A percentile compares a stretch with the other conserved stretches of the same genome.
These are phyloP conservation scores for Breynia disticha DNA, from an alignment of 441 rosid genomes.

Conservation along the genomic window DNA sequence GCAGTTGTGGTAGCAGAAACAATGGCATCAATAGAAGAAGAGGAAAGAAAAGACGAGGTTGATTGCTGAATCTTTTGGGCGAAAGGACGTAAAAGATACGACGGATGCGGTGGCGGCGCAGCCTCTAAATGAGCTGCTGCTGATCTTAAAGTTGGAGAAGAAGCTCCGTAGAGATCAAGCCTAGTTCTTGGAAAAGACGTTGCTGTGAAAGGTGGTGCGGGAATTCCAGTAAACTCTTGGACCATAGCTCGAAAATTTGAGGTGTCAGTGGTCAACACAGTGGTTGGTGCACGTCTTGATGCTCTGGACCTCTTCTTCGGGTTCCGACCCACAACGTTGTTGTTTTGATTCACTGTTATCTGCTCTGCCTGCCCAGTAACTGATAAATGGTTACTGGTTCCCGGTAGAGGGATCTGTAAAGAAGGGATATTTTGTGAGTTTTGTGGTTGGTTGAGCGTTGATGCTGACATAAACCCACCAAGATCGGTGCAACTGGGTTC, in stretches of 20 bases:
- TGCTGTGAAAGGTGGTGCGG: slow-evolving; percentile 57
- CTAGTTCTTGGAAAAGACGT: slow-evolving; percentile 41
- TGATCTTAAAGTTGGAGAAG: slow-evolving; percentile 25
- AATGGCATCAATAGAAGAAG: slow-evolving; percentile 23
- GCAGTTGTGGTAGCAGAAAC: slow-evolving; percentile 15
- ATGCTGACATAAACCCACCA: slow-evolving; percentile 20
- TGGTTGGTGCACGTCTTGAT: slow-evolving; percentile 78
- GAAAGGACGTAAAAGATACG: slow-evolving; percentile 54
- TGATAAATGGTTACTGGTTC: slow-evolving; percentile 4
- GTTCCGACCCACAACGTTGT: slow-evolving; percentile 23
- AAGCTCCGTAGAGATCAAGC: slow-evolving; percentile 49
- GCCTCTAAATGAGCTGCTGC: slow-evolving; percentile 13
- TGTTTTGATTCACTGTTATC: not conserved
- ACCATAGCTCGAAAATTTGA: slow-evolving; percentile 84
- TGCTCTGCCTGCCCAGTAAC: slow-evolving; percentile 18
- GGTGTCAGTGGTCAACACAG: slow-evolving; percentile 75
- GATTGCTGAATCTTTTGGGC: slow-evolving; percentile 43
- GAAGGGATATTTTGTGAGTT: slow-evolving; percentile 15
- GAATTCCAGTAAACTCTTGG: slow-evolving; percentile 86
- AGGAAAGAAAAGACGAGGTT: slow-evolving; percentile 12
- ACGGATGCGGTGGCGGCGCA: slow-evolving; percentile 16
- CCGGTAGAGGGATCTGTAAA: slow-evolving; percentile 11
- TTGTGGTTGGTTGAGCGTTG: slow-evolving; percentile 22
- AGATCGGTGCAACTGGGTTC: slow-evolving; percentile 37
- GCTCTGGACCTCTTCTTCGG: slow-evolving; percentile 79